Percentiles rank a stretch among this genome's conserved stretches.
These are phyloP conservation scores for Monilinia fructicola DNA, from an alignment of 2,329 filamentous ascomycete genomes.

Conservation along the genomic window DNA sequence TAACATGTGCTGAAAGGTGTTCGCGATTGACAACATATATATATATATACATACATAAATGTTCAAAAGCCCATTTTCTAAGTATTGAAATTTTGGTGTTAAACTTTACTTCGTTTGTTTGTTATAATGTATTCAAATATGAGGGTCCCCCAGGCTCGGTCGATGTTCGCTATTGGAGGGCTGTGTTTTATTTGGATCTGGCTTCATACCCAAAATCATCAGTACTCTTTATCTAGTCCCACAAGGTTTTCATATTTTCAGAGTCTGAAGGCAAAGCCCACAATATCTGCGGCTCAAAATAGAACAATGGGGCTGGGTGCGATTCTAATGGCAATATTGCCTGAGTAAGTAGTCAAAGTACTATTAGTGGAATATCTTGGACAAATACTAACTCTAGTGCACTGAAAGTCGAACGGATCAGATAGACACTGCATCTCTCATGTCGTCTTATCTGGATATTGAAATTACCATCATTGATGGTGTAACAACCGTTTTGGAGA, in stretches of 20 bases:
- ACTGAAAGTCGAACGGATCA: conserved; percentile 10
- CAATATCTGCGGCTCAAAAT: not conserved
- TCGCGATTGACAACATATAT: not conserved
- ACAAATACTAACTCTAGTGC: not conserved
- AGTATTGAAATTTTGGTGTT: too few species aligned
- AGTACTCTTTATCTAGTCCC: not conserved
- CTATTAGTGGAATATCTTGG: not conserved
- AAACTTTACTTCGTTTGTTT: not conserved
- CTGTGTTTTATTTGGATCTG: not conserved
- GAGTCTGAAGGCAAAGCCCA: not conserved
- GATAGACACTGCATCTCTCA: conserved; percentile 4
- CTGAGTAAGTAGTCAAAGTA: not conserved
- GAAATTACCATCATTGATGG: conserved; percentile 7
- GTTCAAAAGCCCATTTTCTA: not conserved
- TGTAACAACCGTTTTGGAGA: not conserved
- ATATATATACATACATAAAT: too few species aligned
- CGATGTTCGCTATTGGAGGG: not conserved
- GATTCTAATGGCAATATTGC: conserved; percentile 8
- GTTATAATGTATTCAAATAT: not conserved
- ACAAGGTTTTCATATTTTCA: not conserved
- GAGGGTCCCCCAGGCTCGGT: not conserved
- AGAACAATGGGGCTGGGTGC: conserved; percentile 15
- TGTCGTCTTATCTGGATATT: conserved; percentile 13
- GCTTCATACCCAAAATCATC: not conserved
- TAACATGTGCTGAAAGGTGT: conserved; percentile 92